Evolutionary conservation across 2,329 filamentous ascomycete genomes (phyloP).

Genomic region (Penicillium sp.): DNA sequence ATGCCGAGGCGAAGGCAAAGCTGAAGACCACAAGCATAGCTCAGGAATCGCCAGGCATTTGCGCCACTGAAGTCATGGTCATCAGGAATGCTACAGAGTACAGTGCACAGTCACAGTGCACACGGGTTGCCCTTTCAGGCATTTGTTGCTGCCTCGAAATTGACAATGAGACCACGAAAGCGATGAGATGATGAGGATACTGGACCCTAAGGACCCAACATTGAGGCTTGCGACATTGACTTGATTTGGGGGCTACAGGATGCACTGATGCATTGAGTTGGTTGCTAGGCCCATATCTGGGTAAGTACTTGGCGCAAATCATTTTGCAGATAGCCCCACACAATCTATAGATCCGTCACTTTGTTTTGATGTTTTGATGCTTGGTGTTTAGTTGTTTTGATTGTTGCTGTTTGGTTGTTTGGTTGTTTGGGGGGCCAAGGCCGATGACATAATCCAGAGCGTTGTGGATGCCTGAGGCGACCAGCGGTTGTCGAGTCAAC

Average conservation of each 20-base stretch:
- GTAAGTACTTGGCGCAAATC: background rate
- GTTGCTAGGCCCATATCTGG: background rate
- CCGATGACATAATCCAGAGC: slow-evolving; percentile 13
- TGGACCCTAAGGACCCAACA: background rate
- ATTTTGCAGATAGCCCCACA: background rate
- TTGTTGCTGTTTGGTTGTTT: background rate
- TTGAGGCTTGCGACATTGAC: background rate
- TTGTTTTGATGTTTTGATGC: slow-evolving; percentile 4
- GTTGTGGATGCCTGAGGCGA: slow-evolving; percentile 29
- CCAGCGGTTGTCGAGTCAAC: slow-evolving; percentile 45
- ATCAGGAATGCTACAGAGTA: slow-evolving; percentile 12
- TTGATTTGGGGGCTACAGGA: too few relatives aligned
- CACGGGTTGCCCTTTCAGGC: slow-evolving; percentile 17
- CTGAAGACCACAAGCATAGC: slow-evolving; percentile 2
- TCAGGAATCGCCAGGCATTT: background rate
- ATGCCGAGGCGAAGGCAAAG: background rate
- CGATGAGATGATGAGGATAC: background rate
- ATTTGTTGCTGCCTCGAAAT: background rate
- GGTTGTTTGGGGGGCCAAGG: background rate
- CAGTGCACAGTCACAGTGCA: background rate
- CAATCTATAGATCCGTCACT: slow-evolving; percentile 3
- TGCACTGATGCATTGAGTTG: background rate
- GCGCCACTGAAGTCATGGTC: slow-evolving; percentile 1
- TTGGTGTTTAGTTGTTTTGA: background rate
- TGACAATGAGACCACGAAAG: background rate